phyloP scores from a whole-genome alignment of 805 yeast species.

The Metschnikowia arizonensis region DNA sequence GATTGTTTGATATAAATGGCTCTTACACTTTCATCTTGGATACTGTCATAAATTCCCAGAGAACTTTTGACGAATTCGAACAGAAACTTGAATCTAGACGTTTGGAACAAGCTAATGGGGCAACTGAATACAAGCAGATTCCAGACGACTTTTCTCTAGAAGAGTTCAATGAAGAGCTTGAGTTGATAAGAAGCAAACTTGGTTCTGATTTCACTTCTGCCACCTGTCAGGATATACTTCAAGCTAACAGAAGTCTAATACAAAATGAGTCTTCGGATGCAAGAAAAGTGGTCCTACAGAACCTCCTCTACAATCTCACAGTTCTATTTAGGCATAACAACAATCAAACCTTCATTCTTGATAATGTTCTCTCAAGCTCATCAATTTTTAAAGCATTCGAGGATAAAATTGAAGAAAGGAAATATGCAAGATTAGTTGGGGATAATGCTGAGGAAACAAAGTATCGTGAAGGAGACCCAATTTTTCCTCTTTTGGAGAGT shows the following conservation, averaged over 20 bases:
- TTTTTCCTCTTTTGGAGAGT: constrained; percentile 7
- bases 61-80: constrained; percentile 21
- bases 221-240: constrained; percentile 15
- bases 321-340: constrained; percentile 33
- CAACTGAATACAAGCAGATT: constrained; percentile 23
- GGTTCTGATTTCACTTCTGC: constrained; percentile 18
- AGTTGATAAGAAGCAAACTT: constrained; percentile 20
- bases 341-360: constrained; percentile 31
- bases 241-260: constrained; percentile 16
- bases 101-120: not conserved
- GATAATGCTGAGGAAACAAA: not conserved
- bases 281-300: constrained; percentile 22
- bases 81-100: constrained; percentile 2
- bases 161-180: constrained; percentile 31
- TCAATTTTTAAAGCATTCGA: constrained; percentile 27
- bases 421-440: not conserved
- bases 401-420: not conserved
- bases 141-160: constrained; percentile 34
- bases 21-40: constrained; percentile 59
- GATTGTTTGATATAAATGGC: constrained; percentile 38
- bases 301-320: constrained; percentile 29
- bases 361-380: constrained; percentile 28
- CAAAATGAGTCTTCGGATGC: constrained; percentile 10
- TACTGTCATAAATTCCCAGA: constrained; percentile 48
- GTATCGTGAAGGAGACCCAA: constrained; percentile 9